A percentile compares a stretch with the other conserved stretches of the same genome.
Conservation (phyloP, 345 rosid species). For the Cochlearia excelsa region DNA sequence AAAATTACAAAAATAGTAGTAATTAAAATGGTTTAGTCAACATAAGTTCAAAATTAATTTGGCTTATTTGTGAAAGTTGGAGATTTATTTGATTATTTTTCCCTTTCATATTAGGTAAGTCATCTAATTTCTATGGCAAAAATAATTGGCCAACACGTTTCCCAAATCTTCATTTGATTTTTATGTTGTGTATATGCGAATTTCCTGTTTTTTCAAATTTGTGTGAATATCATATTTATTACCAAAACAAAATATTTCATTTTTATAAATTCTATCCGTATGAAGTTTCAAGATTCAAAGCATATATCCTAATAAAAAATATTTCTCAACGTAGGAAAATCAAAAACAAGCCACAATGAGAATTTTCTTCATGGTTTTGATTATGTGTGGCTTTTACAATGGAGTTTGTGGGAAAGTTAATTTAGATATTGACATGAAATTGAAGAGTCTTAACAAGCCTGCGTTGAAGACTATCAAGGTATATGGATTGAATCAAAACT, state of each 20-base stretch:
- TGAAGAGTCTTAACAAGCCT: conserved; percentile 51
- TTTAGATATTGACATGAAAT: conserved; percentile 33
- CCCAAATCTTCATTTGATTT: too few relatives aligned
- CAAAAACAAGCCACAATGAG: conserved; percentile 10
- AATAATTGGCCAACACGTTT: too few relatives aligned
- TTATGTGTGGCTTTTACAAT: conserved; percentile 16
- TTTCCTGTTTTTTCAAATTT: too few relatives aligned
- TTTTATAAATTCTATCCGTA: conserved; percentile 6
- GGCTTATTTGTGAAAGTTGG: too few relatives aligned
- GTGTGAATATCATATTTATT: neutral
- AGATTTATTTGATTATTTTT: too few relatives aligned
- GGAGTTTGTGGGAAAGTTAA: conserved; percentile 11
- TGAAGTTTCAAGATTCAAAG: neutral
- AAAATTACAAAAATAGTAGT: too few relatives aligned
- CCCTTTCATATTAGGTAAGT: too few relatives aligned
- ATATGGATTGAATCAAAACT: neutral
- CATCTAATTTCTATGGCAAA: too few relatives aligned
- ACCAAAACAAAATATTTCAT: neutral
- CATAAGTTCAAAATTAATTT: too few relatives aligned
- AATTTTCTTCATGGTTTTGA: conserved; percentile 13
- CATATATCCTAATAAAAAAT: neutral
- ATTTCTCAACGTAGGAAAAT: conserved; percentile 1
- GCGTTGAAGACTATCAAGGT: conserved; percentile 46
- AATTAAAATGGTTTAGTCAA: too few relatives aligned
- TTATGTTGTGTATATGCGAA: too few relatives aligned